A percentile compares a stretch with the other conserved stretches of the same genome.
These are phyloP conservation scores for Blastomyces parvus DNA, from an alignment of 2,329 filamentous ascomycete genomes.

Conservation along the genomic window DNA sequence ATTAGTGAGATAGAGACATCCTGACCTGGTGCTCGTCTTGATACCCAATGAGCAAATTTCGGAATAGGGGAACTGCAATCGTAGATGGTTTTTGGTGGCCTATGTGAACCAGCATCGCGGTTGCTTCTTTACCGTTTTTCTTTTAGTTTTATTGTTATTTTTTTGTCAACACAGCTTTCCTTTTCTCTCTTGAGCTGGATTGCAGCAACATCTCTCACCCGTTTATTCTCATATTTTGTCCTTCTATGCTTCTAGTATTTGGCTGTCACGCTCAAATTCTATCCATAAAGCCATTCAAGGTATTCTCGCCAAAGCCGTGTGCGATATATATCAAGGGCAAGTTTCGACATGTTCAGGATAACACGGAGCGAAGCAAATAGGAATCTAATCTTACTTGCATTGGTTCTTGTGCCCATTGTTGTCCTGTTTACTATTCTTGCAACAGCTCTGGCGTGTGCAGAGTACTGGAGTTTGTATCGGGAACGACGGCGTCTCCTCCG, in stretches of 20 bases:
- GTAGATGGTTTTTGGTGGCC: neutral
- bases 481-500: slow-evolving; percentile 20
- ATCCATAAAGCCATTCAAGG: neutral
- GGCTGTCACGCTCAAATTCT: neutral
- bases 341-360: slow-evolving; percentile 1
- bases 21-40: neutral
- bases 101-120: neutral
- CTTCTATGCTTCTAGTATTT: neutral
- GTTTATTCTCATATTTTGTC: neutral
- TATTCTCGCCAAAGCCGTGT: neutral
- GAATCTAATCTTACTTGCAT: slow-evolving; percentile 31
- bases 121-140: neutral
- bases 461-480: slow-evolving; percentile 24
- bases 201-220: neutral
- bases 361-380: slow-evolving; percentile 12
- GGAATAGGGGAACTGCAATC: neutral
- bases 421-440: slow-evolving; percentile 34
- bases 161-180: neutral
- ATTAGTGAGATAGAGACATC: neutral
- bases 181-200: neutral
- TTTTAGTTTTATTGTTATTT: neutral
- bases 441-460: slow-evolving; percentile 32
- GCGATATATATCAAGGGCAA: neutral
- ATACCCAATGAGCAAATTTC: neutral
- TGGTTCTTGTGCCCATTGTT: slow-evolving; percentile 41